phyloP scores from a whole-genome alignment of 306 rosid species.

The Vicia sativa region DNA sequence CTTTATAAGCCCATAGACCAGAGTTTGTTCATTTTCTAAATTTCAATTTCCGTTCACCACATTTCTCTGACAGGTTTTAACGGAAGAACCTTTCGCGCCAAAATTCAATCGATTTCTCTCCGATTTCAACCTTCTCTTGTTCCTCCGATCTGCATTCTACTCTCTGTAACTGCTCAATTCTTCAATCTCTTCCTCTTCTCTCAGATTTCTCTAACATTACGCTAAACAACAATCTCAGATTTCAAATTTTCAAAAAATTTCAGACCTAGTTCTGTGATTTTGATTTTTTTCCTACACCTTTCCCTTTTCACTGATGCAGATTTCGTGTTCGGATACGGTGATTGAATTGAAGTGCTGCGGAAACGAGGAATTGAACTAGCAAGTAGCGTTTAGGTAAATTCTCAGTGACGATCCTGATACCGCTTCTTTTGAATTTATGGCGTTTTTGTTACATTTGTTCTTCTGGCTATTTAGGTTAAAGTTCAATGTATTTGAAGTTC shows the following conservation, averaged over 20 bases:
- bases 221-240: constrained; percentile 14
- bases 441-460: background rate
- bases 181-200: constrained; percentile 18
- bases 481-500: constrained; percentile 15
- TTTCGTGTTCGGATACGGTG: constrained; percentile 8
- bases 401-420: background rate
- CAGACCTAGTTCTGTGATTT: constrained; percentile 4
- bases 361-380: background rate
- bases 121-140: constrained; percentile 29
- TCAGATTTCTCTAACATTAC: constrained; percentile 11
- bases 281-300: background rate
- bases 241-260: constrained; percentile 3
- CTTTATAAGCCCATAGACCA: constrained; percentile 12
- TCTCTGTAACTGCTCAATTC: constrained; percentile 27
- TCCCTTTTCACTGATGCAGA: background rate
- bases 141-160: constrained; percentile 30
- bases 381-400: constrained; percentile 18
- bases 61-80: background rate
- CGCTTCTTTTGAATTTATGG: background rate
- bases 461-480: constrained; percentile 12
- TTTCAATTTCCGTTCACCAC: constrained; percentile 1
- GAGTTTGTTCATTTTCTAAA: constrained; percentile 3
- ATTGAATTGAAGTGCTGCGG: constrained; percentile 30
- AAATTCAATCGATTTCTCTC: constrained; percentile 31
- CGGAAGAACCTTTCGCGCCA: constrained; percentile 53